Base-by-base conservation (phyloP, 768 basidiomycete species). In the Wakefieldia striispora region DNA sequence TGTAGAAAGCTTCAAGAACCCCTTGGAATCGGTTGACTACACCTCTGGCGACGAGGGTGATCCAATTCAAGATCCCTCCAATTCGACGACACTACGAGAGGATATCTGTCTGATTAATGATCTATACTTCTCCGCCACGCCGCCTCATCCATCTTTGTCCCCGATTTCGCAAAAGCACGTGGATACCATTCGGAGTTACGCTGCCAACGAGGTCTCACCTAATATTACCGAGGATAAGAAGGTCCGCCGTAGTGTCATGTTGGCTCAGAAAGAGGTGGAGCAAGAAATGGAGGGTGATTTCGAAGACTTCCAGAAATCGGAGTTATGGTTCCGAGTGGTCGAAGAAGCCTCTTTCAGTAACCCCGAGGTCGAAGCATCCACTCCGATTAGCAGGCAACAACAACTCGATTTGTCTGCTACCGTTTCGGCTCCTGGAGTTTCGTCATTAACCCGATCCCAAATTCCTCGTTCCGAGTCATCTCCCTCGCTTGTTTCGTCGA, bases 1-100 rank as follows among this genome's bases (percentile, higher is more conserved):
- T 0, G 91, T 97, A 3, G 94, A 99, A 70, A 92, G 91, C 50
- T 95, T 98, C 78, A 97, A 97, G 71, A 92, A 95, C 57, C 97
- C 97, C 1, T 70, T 99, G 23, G 95, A 97, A 66, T 80, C 83
- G 3, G 78, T 88, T 6, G 86, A 92, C 56, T 76, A 76, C 13
- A 70, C 72, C 3, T 70, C 69, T 19, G 86, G 82, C 29, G 82
- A 82, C 43, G 83, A 82, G 13, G 83, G 83, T 26, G 80, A 81
- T 36, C 75, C 78, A 43, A 78, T 84, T 40, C 77, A 81, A 47
- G 81, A 79, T 50, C 67, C 75, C 29, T 76, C 79, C 2, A 75
- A 75, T 7, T 80, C 78, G 2, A 73, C 77, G 6, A 91, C 84
- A 1, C 75, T 88, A 20, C 80, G 80, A 58, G 94, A 95, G 55